phyloP scores from a whole-genome alignment of 768 basidiomycete genomes.

The Rhodotorula diobovata region DNA sequence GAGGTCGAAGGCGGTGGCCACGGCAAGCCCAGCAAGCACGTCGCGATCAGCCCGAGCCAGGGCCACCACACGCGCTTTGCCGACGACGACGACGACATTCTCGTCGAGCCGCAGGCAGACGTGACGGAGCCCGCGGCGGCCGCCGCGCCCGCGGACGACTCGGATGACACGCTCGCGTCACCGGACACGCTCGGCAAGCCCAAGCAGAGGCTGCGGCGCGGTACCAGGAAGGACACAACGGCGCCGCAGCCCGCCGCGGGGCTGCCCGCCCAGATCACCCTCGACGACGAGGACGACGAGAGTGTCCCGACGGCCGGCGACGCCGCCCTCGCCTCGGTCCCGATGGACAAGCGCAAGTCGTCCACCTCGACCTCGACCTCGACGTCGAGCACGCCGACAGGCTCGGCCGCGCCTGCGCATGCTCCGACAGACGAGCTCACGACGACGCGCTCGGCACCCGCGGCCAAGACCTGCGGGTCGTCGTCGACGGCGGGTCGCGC shows the following conservation, averaged over 20 bases:
- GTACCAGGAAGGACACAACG: background rate
- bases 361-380: background rate
- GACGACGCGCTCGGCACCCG: too few species aligned
- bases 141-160: background rate
- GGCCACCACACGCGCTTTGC: background rate
- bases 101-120: background rate
- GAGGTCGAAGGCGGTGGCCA: constrained; percentile 21
- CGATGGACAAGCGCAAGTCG: background rate
- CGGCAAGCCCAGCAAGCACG: background rate
- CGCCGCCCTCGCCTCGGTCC: background rate
- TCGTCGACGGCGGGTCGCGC: too few species aligned
- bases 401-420: too few species aligned
- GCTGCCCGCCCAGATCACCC: background rate
- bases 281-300: background rate
- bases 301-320: background rate
- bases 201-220: background rate
- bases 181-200: background rate
- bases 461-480: background rate
- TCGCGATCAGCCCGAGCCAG: background rate
- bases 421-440: background rate
- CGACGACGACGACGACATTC: background rate
- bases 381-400: background rate
- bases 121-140: too few species aligned
- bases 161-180: background rate
- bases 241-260: background rate